phyloP scores from a whole-genome alignment of 1,284 basidiomycete genomes.

The Wolfiporia cocos region DNA sequence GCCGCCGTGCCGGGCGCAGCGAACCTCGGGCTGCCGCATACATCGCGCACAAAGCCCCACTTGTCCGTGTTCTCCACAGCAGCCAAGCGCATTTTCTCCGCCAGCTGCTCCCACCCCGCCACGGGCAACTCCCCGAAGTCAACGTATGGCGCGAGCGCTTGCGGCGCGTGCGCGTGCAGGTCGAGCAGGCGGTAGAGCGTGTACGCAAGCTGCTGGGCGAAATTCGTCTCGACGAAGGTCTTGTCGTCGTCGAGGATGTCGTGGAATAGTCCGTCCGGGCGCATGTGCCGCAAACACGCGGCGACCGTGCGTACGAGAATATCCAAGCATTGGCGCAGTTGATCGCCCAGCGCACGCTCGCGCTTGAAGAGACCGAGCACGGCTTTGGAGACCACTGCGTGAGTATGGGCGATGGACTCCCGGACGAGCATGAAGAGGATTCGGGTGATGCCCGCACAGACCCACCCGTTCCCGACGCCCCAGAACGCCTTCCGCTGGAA shows the following conservation, averaged over 20 bases:
- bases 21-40: slow-evolving; percentile 21
- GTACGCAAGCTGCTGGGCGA: slow-evolving; percentile 21
- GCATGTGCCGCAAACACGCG: slow-evolving; percentile 15
- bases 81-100: slow-evolving; percentile 13
- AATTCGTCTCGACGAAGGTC: slow-evolving; percentile 21
- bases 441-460: slow-evolving; percentile 20
- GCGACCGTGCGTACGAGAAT: slow-evolving; percentile 15
- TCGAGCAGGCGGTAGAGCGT: slow-evolving; percentile 18
- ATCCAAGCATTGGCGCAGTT: slow-evolving; percentile 7
- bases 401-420: background rate
- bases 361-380: background rate
- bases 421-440: slow-evolving; percentile 10
- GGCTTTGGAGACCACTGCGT: background rate
- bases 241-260: slow-evolving; percentile 19
- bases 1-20: slow-evolving; percentile 17
- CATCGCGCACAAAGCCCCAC: slow-evolving; percentile 20
- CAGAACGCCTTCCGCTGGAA: slow-evolving; percentile 17
- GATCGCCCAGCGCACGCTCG: slow-evolving; percentile 2
- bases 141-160: background rate
- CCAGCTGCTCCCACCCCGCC: slow-evolving; percentile 9
- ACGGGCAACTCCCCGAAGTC: slow-evolving; percentile 1
- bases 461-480: slow-evolving; percentile 25
- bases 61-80: slow-evolving; percentile 16
- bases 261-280: slow-evolving; percentile 17
- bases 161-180: slow-evolving; percentile 10